Evolutionary conservation across 2,329 filamentous ascomycete genomes (phyloP).

Genomic region (Rugonectria rugulosa): DNA sequence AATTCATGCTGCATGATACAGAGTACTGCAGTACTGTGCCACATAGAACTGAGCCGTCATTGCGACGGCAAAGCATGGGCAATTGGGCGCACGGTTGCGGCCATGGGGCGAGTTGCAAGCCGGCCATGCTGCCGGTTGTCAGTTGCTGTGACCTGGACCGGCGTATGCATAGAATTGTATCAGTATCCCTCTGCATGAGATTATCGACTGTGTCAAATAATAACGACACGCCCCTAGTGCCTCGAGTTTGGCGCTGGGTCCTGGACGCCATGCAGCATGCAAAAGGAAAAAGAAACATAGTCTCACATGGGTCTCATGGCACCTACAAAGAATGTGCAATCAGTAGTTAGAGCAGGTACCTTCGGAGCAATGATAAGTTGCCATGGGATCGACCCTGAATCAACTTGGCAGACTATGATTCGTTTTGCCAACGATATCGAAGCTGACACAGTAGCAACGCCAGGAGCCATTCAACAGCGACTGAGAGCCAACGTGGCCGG

Average conservation of each 20-base stretch:
- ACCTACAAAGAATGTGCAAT: too few relatives aligned
- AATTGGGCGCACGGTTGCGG: constrained; percentile 18
- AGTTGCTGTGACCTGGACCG: not conserved
- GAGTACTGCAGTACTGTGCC: not conserved
- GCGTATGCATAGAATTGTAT: too few relatives aligned
- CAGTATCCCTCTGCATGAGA: constrained; percentile 19
- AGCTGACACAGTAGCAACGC: too few relatives aligned
- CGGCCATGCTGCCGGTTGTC: not conserved
- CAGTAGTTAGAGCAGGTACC: too few relatives aligned
- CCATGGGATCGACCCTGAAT: too few relatives aligned
- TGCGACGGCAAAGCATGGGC: constrained; percentile 20
- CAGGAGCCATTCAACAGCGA: too few relatives aligned
- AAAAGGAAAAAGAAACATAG: constrained; percentile 20
- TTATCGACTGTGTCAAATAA: constrained; percentile 1
- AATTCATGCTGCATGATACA: too few relatives aligned
- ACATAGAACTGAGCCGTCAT: not conserved
- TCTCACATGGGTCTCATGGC: constrained; percentile 4
- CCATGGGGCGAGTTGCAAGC: constrained; percentile 13
- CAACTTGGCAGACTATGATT: too few relatives aligned
- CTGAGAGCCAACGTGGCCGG: too few relatives aligned
- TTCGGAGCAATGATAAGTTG: too few relatives aligned
- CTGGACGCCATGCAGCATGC: not conserved
- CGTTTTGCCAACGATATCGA: too few relatives aligned
- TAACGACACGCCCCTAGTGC: constrained; percentile 28
- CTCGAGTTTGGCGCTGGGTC: constrained; percentile 1